phyloP scores from a whole-genome alignment of 73 alveolate genomes.

The Urostyla sp. region DNA sequence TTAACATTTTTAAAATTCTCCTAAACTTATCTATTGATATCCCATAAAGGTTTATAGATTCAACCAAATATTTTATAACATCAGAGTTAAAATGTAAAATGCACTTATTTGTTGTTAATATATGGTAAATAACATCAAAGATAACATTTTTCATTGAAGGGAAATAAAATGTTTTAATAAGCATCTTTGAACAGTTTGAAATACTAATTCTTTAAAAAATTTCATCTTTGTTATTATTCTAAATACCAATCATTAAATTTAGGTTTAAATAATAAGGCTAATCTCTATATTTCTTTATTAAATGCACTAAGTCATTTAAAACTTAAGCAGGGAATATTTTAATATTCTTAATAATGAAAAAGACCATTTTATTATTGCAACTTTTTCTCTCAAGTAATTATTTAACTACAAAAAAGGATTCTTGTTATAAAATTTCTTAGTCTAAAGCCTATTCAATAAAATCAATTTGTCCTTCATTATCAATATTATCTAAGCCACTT shows the following conservation, averaged over 20 bases:
- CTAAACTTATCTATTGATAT: constrained; percentile 40
- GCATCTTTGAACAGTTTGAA: constrained; percentile 25
- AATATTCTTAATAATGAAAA: constrained; percentile 60
- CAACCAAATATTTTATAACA: constrained; percentile 12
- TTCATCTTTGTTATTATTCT: constrained; percentile 64
- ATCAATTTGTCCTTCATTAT: background rate
- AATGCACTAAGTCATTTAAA: constrained; percentile 60
- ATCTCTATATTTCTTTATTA: constrained; percentile 56
- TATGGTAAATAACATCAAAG: constrained; percentile 44
- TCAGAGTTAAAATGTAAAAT: background rate
- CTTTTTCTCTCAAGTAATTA: background rate
- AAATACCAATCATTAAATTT: constrained; percentile 60
- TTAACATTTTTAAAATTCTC: constrained; percentile 10
- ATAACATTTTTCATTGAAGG: constrained; percentile 57
- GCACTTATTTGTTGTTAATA: background rate
- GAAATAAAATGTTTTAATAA: constrained; percentile 62
- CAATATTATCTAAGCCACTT: background rate
- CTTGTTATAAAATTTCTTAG: constrained; percentile 8
- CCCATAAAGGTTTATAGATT: constrained; percentile 48
- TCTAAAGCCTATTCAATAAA: background rate
- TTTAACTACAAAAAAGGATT: constrained; percentile 29
- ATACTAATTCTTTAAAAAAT: constrained; percentile 39
- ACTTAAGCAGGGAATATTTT: constrained; percentile 48
- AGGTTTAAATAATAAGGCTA: constrained; percentile 40
- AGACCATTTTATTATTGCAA: constrained; percentile 11